Base-by-base conservation (phyloP, 208 protist genomes). In the Leishmania amazonensis region DNA sequence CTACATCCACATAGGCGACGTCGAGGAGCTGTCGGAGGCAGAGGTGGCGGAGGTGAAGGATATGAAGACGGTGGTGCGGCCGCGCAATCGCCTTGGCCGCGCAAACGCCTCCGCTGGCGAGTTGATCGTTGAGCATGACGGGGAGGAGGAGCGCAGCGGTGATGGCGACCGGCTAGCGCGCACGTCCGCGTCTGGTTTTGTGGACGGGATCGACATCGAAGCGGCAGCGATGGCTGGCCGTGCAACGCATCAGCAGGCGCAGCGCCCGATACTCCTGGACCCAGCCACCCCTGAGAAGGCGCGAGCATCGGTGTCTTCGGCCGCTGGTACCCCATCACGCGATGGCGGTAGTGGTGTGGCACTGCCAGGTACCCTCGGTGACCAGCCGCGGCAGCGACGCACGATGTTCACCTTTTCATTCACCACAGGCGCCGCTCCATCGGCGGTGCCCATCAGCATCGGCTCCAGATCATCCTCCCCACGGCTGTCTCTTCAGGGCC, bases 1-100 rank as follows among this genome's bases (percentile, higher is more conserved):
- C 45, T 88, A 88, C 79, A 75, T 92, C 35, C 86, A 94, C 85
- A 94, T 97, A 81, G 94, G 94, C 53, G 94, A 97, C 60, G 93
- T 96, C 19, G 84, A 82, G 40, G 90, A 94, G 88, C 86, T 97
- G 15, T 88, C 87, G 17, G 62, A 81, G 53, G 76, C 65, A 38
- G 94, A 97, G 89, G 89, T 81, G 81, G 80, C 75, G 58, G 85
- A 89, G 79, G 78, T 97, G 68, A 84, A 81, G 65, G 83, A 89
- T 42, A 85, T 93, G 45, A 88, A 85, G 76, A 86, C 90, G 51
- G 85, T 47, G 17, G 86, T 92, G 58, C 77, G 87, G 4, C 86
- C 84, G 24, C 87, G 89, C 49, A 80, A 91, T 45, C 89, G 88
- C 17, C 87, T 93, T 11, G 54, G 79, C 38, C 91, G 90, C 51